A percentile compares a stretch with the other conserved stretches of the same genome.
phyloP scores from a whole-genome alignment of 2,329 filamentous ascomycete genomes.

The Epichloe sibirici region DNA sequence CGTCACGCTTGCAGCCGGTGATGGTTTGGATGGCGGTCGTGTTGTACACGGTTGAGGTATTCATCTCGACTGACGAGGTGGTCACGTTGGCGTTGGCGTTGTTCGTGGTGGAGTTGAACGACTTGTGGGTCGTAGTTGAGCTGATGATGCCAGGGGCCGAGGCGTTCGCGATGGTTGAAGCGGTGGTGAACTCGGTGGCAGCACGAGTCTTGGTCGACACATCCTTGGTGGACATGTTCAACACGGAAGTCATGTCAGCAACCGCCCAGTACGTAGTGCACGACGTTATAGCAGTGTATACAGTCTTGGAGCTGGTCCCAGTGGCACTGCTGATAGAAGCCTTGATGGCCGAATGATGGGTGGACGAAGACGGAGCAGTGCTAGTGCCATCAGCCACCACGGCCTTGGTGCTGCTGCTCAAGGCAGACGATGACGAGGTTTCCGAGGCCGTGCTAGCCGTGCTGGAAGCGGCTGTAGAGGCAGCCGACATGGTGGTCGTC shows the following conservation, averaged over 20 bases:
- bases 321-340: background rate
- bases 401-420: background rate
- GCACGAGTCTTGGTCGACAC: background rate
- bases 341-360: background rate
- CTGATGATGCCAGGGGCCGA: no score
- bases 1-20: conserved; percentile 34
- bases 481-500: conserved; percentile 5
- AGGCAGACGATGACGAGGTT: background rate
- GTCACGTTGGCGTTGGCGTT: no score
- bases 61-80: conserved; percentile 1
- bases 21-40: conserved; percentile 32
- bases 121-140: background rate
- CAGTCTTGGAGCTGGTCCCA: no score
- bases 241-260: background rate
- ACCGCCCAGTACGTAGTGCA: no score
- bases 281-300: no score
- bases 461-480: conserved; percentile 2
- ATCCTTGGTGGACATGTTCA: background rate
- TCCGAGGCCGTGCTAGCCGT: conserved; percentile 1
- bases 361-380: background rate
- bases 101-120: background rate
- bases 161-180: no score
- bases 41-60: conserved; percentile 23
- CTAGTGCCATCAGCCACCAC: background rate
- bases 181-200: no score